Conservation (phyloP, 805 yeast genomes). For the Ogataea polymorpha region DNA sequence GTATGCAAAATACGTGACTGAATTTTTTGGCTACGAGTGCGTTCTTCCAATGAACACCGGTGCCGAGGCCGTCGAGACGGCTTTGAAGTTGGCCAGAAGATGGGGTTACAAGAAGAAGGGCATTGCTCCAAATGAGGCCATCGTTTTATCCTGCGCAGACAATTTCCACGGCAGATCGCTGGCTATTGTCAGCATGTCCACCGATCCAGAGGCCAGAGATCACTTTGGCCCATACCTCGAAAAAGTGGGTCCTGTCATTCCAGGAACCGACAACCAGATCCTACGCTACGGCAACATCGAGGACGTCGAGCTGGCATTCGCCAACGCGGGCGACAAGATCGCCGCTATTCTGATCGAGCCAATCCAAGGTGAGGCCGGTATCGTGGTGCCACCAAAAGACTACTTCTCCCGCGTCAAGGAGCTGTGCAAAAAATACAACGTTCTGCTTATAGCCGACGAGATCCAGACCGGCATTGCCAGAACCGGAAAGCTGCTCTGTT, state of each 20-base stretch:
- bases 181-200: slow-evolving; percentile 93
- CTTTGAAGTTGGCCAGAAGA: slow-evolving; percentile 88
- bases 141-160: slow-evolving; percentile 79
- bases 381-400: slow-evolving; percentile 85
- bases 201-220: slow-evolving; percentile 88
- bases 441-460: slow-evolving; percentile 90
- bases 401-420: slow-evolving; percentile 71
- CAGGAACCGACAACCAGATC: slow-evolving; percentile 60
- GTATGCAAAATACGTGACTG: slow-evolving; percentile 84
- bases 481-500: slow-evolving; percentile 91
- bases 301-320: slow-evolving; percentile 80
- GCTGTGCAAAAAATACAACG: slow-evolving; percentile 79
- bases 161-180: slow-evolving; percentile 97
- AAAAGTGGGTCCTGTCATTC: slow-evolving; percentile 81
- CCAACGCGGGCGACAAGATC: slow-evolving; percentile 79
- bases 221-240: slow-evolving; percentile 86
- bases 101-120: slow-evolving; percentile 94
- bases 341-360: slow-evolving; percentile 94
- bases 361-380: slow-evolving; percentile 98
- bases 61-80: slow-evolving; percentile 98
- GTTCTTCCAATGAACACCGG: slow-evolving; percentile 98
- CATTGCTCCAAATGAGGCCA: slow-evolving; percentile 79
- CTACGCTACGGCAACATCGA: slow-evolving; percentile 82
- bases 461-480: slow-evolving; percentile 97
- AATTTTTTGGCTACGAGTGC: slow-evolving; percentile 86